phyloP scores from a whole-genome alignment of 768 basidiomycete species.

The Leccinum imitatum region DNA sequence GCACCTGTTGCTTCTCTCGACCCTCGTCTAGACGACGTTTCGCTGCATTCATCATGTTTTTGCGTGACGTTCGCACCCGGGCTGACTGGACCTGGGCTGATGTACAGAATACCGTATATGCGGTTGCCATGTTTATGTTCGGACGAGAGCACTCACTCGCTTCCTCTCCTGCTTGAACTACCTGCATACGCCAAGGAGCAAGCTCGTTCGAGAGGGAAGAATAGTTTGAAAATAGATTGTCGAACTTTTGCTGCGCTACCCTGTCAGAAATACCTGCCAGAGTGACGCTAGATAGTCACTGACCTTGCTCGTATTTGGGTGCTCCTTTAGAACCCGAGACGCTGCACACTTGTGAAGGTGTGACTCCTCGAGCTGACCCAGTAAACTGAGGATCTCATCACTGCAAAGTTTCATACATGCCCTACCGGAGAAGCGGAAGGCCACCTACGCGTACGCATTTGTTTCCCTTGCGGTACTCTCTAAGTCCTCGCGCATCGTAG shows the following conservation, averaged over 20 bases:
- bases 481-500: conserved; percentile 10
- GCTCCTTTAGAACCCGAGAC: conserved; percentile 8
- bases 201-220: conserved; percentile 33
- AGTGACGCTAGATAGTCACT: background rate
- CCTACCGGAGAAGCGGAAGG: background rate
- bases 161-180: conserved; percentile 33
- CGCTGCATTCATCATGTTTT: conserved; percentile 33
- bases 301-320: conserved; percentile 20
- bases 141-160: conserved; percentile 28
- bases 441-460: conserved; percentile 27
- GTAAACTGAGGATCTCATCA: conserved; percentile 16
- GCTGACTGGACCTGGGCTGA: conserved; percentile 34
- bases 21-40: conserved; percentile 36
- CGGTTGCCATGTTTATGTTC: background rate
- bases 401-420: conserved; percentile 12
- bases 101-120: conserved; percentile 5
- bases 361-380: conserved; percentile 25
- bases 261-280: conserved; percentile 7
- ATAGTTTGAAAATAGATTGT: conserved; percentile 23
- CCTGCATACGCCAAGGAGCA: conserved; percentile 29
- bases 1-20: conserved; percentile 40
- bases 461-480: conserved; percentile 25
- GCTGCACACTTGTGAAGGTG: conserved; percentile 16
- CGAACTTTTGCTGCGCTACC: conserved; percentile 22
- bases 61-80: conserved; percentile 36